Evolutionary conservation across 2,329 filamentous ascomycete species (phyloP), one percentile per base, ranked within the genome.

Genomic region (Huntiella moniliformis): DNA sequence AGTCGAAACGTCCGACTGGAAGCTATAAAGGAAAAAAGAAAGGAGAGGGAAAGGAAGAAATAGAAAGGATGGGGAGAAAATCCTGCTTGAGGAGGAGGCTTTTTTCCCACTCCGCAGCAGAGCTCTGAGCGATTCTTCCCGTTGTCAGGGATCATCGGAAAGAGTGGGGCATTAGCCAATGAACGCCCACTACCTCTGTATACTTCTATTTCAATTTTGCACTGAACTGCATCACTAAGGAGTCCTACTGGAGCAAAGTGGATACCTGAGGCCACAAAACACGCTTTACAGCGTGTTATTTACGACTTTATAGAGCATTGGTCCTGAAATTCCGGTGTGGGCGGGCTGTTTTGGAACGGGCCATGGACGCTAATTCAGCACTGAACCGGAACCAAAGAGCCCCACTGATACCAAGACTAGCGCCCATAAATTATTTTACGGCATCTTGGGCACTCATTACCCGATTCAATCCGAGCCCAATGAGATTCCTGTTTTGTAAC

Each of bases 61-160:
- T 45, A 45, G 37, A 31, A 44, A 45, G 40, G 28, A 46, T 32
- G 33, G 22, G 22, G 35, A 40, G 47, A 46, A 33, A 36, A 45
- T 48, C 46, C 42, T 45, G 28, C 37, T 41, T 16, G 37, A 35
- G 38, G 38, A 41, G 15, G 37, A 15, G 18, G 15, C 15, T 32
- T 44, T 36, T 48, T 35, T 28, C 10, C 22, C 22, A 28, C 22
- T 28, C 22, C 22, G 41, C 41, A 38, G 35, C 34, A 41, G 40
- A 44, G 40, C 37, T 48, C 44, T 48, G 31, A 44, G 46, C 46
- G 46, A 48, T 48, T 48, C 46, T 48, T 48, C 36, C 46, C 46
- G 46, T 40, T 34, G 36, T 48, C 46, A 48, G 41, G 41, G 46
- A 48, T 48, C 40, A 36, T 48, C 40, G 37, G 40, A 35, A 44